Conservation (phyloP, 306 rosid species). For the Chamaecrista fasciculata region DNA sequence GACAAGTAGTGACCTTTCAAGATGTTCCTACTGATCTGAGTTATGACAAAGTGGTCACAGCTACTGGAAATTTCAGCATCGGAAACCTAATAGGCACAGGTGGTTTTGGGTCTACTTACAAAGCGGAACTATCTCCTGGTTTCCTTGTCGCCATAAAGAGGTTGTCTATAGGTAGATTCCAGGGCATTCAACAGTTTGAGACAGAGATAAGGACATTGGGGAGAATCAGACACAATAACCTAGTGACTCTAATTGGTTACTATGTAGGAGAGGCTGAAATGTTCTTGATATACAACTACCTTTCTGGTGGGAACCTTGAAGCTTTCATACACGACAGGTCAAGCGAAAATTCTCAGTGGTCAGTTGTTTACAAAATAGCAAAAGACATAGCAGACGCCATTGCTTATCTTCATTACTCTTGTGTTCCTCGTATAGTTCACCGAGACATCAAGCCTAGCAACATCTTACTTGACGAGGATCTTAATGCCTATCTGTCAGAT, state of each 20-base stretch:
- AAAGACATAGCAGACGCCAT: conserved; percentile 56
- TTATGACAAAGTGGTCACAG: conserved; percentile 45
- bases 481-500: conserved; percentile 60
- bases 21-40: conserved; percentile 46
- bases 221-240: conserved; percentile 60
- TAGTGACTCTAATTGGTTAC: conserved; percentile 66
- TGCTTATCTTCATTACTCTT: conserved; percentile 60
- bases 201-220: conserved; percentile 66
- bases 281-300: conserved; percentile 67
- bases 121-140: conserved; percentile 56
- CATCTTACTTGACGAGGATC: conserved; percentile 58
- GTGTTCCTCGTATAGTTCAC: conserved; percentile 65
- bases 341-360: conserved; percentile 43
- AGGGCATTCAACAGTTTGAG: conserved; percentile 65
- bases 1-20: conserved; percentile 46
- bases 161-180: conserved; percentile 58
- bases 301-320: conserved; percentile 67
- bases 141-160: conserved; percentile 60
- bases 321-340: conserved; percentile 55
- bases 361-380: conserved; percentile 56
- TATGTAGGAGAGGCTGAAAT: conserved; percentile 60
- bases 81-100: conserved; percentile 54
- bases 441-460: conserved; percentile 74
- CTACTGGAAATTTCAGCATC: conserved; percentile 60
- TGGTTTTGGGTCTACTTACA: conserved; percentile 70